Evolutionary conservation across 768 basidiomycete species (phyloP).

Genomic region (Termitomyces sp.): DNA sequence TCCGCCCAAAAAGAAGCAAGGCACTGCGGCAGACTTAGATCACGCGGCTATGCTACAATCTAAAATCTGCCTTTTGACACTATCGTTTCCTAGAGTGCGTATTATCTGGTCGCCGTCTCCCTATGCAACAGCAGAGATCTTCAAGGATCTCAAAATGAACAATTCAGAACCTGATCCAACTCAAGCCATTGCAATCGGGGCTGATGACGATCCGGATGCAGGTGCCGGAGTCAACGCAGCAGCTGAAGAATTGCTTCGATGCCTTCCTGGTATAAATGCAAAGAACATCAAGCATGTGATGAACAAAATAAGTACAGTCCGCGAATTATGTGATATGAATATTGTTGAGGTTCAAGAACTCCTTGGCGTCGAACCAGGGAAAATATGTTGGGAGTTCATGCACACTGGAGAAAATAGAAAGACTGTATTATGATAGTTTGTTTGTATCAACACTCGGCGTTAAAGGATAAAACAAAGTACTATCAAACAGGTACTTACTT

Average conservation of each 20-base stretch:
- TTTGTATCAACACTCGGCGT: background rate
- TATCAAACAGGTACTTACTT: no score
- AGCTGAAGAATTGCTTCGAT: slow-evolving; percentile 79
- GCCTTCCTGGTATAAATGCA: slow-evolving; percentile 78
- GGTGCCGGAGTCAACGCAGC: slow-evolving; percentile 69
- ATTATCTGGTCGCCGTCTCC: slow-evolving; percentile 99
- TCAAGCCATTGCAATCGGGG: slow-evolving; percentile 76
- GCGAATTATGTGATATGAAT: slow-evolving; percentile 66
- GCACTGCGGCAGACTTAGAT: slow-evolving; percentile 23
- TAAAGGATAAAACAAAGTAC: background rate
- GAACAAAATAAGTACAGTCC: slow-evolving; percentile 73
- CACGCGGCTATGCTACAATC: slow-evolving; percentile 66
- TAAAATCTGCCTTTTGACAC: slow-evolving; percentile 87
- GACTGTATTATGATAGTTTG: background rate
- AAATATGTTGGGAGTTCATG: slow-evolving; percentile 77
- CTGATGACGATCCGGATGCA: slow-evolving; percentile 66
- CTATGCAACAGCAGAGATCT: slow-evolving; percentile 87
- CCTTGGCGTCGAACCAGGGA: slow-evolving; percentile 79
- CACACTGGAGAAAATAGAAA: slow-evolving; percentile 53
- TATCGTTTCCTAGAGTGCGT: slow-evolving; percentile 87
- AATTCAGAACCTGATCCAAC: slow-evolving; percentile 76
- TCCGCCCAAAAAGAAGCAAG: slow-evolving; percentile 46
- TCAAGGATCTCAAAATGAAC: slow-evolving; percentile 84
- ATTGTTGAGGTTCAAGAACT: slow-evolving; percentile 64
- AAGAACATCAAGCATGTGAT: slow-evolving; percentile 87